Percentiles rank a stretch among this genome's conserved stretches.
These are phyloP conservation scores for Kurtzmaniella quercitrusa DNA, from an alignment of 1,139 yeast species.

Conservation along the genomic window DNA sequence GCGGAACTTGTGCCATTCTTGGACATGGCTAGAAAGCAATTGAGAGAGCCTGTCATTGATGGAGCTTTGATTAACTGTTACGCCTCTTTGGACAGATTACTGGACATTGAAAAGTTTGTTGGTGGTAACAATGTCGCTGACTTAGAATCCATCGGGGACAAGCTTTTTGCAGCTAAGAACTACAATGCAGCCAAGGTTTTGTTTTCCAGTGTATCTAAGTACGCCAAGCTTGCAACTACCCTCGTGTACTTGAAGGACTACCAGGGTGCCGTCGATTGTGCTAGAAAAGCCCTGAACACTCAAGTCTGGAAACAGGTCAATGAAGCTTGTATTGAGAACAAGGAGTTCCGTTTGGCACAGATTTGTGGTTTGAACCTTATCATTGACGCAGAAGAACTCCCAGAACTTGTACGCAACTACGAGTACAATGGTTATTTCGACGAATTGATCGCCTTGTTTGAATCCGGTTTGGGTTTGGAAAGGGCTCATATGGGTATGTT, in stretches of 20 bases:
- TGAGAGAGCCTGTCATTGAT: conserved; percentile 90
- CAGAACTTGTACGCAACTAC: conserved; percentile 82
- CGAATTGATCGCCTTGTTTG: conserved; percentile 87
- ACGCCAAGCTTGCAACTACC: conserved; percentile 93
- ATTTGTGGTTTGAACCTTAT: conserved; percentile 97
- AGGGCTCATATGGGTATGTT: conserved; percentile 99
- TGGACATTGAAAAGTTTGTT: conserved; percentile 81
- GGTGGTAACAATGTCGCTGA: conserved; percentile 91
- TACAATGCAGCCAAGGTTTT: conserved; percentile 92
- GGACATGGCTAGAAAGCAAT: conserved; percentile 88
- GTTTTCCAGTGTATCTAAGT: conserved; percentile 82
- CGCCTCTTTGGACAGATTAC: conserved; percentile 71
- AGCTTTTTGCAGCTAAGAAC: conserved; percentile 73
- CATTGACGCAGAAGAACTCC: conserved; percentile 95
- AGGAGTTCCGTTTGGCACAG: conserved; percentile 95
- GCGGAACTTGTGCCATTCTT: conserved; percentile 87
- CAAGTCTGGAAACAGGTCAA: conserved; percentile 97
- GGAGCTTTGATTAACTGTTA: conserved; percentile 86
- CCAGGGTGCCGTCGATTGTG: conserved; percentile 97
- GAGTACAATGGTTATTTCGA: conserved; percentile 89
- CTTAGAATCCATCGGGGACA: conserved; percentile 88
- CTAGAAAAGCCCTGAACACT: conserved; percentile 93
- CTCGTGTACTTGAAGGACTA: conserved; percentile 88
- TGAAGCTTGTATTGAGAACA: conserved; percentile 92
- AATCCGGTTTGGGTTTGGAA: conserved; percentile 93